Evolutionary conservation across 139 green algal species (phyloP).

Genomic region (Picochlorum sp.): DNA sequence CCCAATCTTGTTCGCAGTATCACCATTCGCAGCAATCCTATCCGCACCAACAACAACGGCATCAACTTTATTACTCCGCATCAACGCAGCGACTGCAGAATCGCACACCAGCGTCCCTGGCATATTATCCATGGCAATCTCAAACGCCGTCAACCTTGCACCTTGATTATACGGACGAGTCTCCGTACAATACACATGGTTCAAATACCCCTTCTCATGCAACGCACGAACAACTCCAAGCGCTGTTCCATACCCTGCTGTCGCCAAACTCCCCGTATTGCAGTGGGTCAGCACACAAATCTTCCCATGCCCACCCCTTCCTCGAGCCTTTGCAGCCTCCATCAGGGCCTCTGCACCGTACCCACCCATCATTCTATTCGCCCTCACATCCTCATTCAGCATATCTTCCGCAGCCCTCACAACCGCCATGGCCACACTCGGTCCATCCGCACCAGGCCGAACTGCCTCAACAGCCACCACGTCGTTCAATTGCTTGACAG

Average conservation of each 20-base stretch:
- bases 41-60: slow-evolving; percentile 94
- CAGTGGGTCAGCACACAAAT: slow-evolving; percentile 90
- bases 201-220: slow-evolving; percentile 56
- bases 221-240: slow-evolving; percentile 85
- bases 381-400: slow-evolving; percentile 68
- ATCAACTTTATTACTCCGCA: slow-evolving; percentile 35
- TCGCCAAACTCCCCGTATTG: slow-evolving; percentile 94
- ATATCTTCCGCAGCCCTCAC: slow-evolving; percentile 63
- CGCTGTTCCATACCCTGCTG: slow-evolving; percentile 82
- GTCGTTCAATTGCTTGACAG: slow-evolving; percentile 50
- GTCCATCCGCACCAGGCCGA: slow-evolving; percentile 25
- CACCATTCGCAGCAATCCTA: slow-evolving; percentile 76
- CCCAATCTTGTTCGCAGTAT: slow-evolving; percentile 93
- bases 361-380: slow-evolving; percentile 76
- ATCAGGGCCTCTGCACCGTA: slow-evolving; percentile 67
- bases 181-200: slow-evolving; percentile 81
- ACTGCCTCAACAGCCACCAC: slow-evolving; percentile 28
- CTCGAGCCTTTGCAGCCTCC: slow-evolving; percentile 23
- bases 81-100: slow-evolving; percentile 75
- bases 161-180: slow-evolving; percentile 96
- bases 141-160: slow-evolving; percentile 87
- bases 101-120: slow-evolving; percentile 86
- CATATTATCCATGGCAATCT: slow-evolving; percentile 85
- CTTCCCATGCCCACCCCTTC: not conserved
- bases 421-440: slow-evolving; percentile 45